A percentile compares a stretch with the other conserved stretches of the same genome.
Evolutionary conservation across 192 early-diverging fungal species (phyloP).

Genomic region (Backusella tarrabulga): DNA sequence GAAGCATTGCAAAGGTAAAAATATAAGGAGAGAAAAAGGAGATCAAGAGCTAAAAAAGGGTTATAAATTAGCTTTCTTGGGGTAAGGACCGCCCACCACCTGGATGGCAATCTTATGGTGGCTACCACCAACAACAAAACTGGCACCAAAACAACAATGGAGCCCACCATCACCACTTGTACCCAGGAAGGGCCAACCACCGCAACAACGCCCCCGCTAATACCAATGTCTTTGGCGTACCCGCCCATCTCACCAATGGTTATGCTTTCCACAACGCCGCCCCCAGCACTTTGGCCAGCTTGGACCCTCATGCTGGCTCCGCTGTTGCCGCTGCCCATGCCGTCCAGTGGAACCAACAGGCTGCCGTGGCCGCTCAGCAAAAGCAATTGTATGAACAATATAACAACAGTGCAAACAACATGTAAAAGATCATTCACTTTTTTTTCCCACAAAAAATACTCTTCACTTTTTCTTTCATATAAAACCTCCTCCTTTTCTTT

Average conservation of each 20-base stretch:
- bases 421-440: constrained; percentile 3
- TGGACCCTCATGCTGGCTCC: constrained; percentile 21
- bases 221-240: constrained; percentile 10
- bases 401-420: constrained; percentile 18
- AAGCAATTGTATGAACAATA: constrained; percentile 31
- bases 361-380: constrained; percentile 17
- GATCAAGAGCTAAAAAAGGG: neutral
- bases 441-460: neutral
- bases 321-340: constrained; percentile 17
- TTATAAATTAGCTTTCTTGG: constrained; percentile 70
- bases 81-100: constrained; percentile 76
- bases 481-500: neutral
- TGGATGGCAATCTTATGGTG: constrained; percentile 31
- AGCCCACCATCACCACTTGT: constrained; percentile 5
- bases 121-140: constrained; percentile 37
- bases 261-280: constrained; percentile 14
- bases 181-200: neutral
- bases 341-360: constrained; percentile 27
- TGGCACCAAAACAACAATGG: constrained; percentile 19
- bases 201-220: constrained; percentile 6
- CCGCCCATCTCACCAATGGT: constrained; percentile 16
- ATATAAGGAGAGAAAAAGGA: neutral
- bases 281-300: constrained; percentile 7
- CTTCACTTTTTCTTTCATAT: too few species aligned
- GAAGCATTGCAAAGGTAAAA: constrained; percentile 70